Evolutionary conservation across 495 filamentous ascomycete species (phyloP).

Genomic region (Hypoxylon perforatum): DNA sequence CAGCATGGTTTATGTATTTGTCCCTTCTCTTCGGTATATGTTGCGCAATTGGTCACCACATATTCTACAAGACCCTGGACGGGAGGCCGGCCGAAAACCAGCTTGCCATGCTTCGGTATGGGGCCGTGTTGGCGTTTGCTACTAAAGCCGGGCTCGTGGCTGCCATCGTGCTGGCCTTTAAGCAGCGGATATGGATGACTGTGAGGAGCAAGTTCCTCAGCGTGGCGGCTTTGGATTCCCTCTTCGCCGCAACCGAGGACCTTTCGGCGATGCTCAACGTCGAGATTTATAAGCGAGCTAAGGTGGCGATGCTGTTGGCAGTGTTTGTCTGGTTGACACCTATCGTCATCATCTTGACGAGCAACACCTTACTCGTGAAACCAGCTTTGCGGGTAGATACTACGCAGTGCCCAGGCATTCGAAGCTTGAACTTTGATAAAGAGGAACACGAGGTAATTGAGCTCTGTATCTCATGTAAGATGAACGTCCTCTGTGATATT

Average conservation of each 20-base stretch:
- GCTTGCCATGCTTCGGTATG: conserved; percentile 53
- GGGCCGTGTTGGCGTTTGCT: conserved; percentile 47
- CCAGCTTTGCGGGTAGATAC: conserved; percentile 16
- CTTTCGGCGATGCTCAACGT: conserved; percentile 42
- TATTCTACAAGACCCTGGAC: conserved; percentile 47
- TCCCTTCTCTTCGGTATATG: conserved; percentile 47
- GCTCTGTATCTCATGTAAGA: neutral
- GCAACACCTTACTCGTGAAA: conserved; percentile 51
- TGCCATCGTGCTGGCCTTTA: conserved; percentile 46
- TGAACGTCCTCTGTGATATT: neutral
- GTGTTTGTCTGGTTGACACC: conserved; percentile 51
- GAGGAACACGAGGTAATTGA: conserved; percentile 45
- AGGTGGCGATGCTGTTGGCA: conserved; percentile 46
- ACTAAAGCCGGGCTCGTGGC: conserved; percentile 52
- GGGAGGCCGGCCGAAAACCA: conserved; percentile 47
- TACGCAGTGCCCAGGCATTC: conserved; percentile 42
- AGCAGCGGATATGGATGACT: conserved; percentile 52
- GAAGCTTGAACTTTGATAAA: conserved; percentile 50
- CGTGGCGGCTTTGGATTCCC: conserved; percentile 49
- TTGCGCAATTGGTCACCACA: conserved; percentile 50
- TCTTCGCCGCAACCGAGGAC: conserved; percentile 51
- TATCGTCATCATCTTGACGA: conserved; percentile 50
- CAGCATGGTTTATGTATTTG: conserved; percentile 49
- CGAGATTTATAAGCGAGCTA: conserved; percentile 49
- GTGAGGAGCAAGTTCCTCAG: conserved; percentile 47